Evolutionary conservation across 148 eudicot species (phyloP), one percentile per base, ranked within the genome.

Genomic region (Rhododendron vialii): DNA sequence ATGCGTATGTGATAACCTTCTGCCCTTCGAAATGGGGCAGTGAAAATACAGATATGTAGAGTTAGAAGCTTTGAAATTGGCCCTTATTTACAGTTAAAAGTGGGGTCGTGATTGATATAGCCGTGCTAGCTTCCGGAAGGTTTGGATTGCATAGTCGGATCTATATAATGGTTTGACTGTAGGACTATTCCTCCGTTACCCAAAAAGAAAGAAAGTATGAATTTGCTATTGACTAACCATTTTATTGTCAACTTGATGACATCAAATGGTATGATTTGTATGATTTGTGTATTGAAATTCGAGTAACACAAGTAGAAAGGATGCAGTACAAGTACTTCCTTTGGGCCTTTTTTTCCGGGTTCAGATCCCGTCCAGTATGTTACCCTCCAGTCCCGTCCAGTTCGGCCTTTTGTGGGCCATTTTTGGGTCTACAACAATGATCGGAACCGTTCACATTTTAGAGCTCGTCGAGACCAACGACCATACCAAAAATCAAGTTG

Each of bases 1-100:
- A 92, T 83, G 94, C 87, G 71, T 92, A 85, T 86, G 86, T 87
- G 28, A 86, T 92, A 20, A 92, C 96, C 14, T 95, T 95, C 71
- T 95, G 98, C 84, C 94, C 98, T 53, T 79, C 78, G 1, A 89
- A 77, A 82, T 91, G 90, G 91, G 93, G 92, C 84, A 83, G 82
- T 61, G 71, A 71, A 71, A 30, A 13, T 33, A 15, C 76, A 30
- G 76, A 71, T 5, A 71, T 71, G 76, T 71, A 71, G 38, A 5
- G 33, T 67, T 26, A 3, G 15, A 67, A 67, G 12, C 17, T n/a
- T 67, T 11, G 33, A 24, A 2, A 67, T 67, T 67, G 4, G 74
- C 74, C 74, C 65, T 26, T 67, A 26, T 26, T n/a, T 26, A 67
- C 74, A 11, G 33, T 26, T 10, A 22, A 2, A 26, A 59, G 2